Evolutionary conservation across 108 stramenopile genomes (phyloP).

Genomic region (Nitzschia sp.): DNA sequence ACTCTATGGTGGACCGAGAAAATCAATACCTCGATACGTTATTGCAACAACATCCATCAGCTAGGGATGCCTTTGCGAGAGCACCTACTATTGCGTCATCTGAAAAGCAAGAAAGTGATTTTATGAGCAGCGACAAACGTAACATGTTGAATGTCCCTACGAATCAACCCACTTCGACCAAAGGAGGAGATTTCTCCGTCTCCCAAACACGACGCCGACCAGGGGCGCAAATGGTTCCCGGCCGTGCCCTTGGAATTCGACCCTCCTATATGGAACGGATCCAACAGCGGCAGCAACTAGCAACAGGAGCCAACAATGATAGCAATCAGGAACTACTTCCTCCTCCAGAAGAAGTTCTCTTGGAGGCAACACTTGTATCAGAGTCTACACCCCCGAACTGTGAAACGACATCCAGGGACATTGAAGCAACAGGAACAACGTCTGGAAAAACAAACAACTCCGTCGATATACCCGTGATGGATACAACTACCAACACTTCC

Average conservation of each 20-base stretch:
- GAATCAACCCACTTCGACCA: too few relatives aligned
- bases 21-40: too few relatives aligned
- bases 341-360: neutral
- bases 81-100: too few relatives aligned
- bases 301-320: neutral
- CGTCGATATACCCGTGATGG: neutral
- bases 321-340: neutral
- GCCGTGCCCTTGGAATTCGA: neutral
- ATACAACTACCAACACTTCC: neutral
- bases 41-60: too few relatives aligned
- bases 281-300: neutral
- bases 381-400: neutral
- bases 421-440: too few relatives aligned
- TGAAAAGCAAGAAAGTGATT: too few relatives aligned
- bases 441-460: too few relatives aligned
- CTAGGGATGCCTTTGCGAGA: too few relatives aligned
- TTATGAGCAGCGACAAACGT: too few relatives aligned
- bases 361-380: neutral
- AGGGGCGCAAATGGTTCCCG: neutral
- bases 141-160: too few relatives aligned
- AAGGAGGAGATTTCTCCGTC: neutral
- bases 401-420: too few relatives aligned
- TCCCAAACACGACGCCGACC: neutral
- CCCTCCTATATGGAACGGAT: neutral
- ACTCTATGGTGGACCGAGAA: too few relatives aligned